phyloP scores from a whole-genome alignment of 768 basidiomycete genomes.

The Suillus placidus region DNA sequence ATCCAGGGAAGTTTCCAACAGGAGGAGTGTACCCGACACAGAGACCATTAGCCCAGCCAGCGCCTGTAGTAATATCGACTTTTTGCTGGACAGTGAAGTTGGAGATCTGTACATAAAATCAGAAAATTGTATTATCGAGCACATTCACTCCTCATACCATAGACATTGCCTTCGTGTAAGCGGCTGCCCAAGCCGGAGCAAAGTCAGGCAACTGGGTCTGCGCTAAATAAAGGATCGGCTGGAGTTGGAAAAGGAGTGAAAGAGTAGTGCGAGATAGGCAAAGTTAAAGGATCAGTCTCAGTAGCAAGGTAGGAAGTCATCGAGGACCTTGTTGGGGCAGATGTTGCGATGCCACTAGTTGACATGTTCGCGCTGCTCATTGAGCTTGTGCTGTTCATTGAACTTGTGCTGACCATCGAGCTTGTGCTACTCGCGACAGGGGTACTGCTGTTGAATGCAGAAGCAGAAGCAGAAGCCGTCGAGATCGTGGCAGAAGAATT shows the following conservation, averaged over 20 bases:
- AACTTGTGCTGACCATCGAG: background rate
- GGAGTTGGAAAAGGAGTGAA: constrained; percentile 66
- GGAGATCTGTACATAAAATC: constrained; percentile 39
- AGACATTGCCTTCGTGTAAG: constrained; percentile 58
- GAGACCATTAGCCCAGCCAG: constrained; percentile 50
- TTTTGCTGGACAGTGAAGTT: constrained; percentile 63
- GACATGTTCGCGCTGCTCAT: constrained; percentile 1
- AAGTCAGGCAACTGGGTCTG: constrained; percentile 49
- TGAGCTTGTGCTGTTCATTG: background rate
- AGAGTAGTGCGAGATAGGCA: constrained; percentile 44
- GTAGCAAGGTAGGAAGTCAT: constrained; percentile 14
- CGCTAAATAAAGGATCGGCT: constrained; percentile 52
- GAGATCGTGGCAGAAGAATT: constrained; percentile 8
- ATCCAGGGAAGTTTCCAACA: constrained; percentile 59
- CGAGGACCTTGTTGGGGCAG: constrained; percentile 13
- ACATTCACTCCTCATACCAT: constrained; percentile 45
- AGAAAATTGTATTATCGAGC: constrained; percentile 57
- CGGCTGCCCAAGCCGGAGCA: constrained; percentile 54
- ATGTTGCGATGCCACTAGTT: constrained; percentile 3
- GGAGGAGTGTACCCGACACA: constrained; percentile 73
- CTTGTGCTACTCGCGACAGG: constrained; percentile 11
- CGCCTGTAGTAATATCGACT: constrained; percentile 63
- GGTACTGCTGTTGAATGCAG: constrained; percentile 10
- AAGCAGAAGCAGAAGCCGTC: background rate
- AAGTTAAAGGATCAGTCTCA: constrained; percentile 28